phyloP scores from a whole-genome alignment of 768 basidiomycete species.

The Pleurotus tuber-regium region DNA sequence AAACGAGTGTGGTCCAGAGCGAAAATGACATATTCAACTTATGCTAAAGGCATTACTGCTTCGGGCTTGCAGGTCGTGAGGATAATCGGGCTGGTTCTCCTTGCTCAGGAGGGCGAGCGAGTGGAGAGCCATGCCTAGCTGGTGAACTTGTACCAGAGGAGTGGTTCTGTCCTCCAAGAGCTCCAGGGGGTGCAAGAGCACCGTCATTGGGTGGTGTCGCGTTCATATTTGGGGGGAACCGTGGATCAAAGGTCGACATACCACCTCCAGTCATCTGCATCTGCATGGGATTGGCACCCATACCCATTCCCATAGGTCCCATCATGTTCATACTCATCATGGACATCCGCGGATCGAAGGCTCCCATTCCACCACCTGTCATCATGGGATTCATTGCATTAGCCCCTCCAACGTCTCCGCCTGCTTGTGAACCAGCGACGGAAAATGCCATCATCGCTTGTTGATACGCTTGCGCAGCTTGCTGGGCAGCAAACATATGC shows the following conservation, averaged over 20 bases:
- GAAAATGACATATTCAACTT: slow-evolving; percentile 4
- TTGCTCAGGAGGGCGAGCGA: slow-evolving; percentile 30
- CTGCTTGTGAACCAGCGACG: slow-evolving; percentile 66
- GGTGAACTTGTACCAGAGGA: slow-evolving; percentile 52
- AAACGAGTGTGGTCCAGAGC: slow-evolving; percentile 9
- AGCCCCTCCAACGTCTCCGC: slow-evolving; percentile 51
- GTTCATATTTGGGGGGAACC: slow-evolving; percentile 43
- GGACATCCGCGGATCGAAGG: slow-evolving; percentile 76
- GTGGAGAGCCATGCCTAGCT: slow-evolving; percentile 52
- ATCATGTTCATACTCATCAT: slow-evolving; percentile 80
- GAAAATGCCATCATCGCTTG: slow-evolving; percentile 87
- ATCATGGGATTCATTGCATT: slow-evolving; percentile 50
- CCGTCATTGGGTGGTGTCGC: slow-evolving; percentile 25
- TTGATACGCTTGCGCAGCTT: slow-evolving; percentile 84
- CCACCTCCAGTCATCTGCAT: slow-evolving; percentile 62
- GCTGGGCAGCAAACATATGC: slow-evolving; percentile 84
- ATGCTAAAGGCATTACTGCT: slow-evolving; percentile 17
- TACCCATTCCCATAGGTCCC: slow-evolving; percentile 24
- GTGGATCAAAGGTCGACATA: slow-evolving; percentile 51
- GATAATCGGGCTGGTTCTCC: slow-evolving; percentile 19
- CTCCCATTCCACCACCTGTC: slow-evolving; percentile 35
- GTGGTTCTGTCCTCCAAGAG: slow-evolving; percentile 23
- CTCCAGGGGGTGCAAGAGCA: slow-evolving; percentile 36
- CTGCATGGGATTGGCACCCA: slow-evolving; percentile 27
- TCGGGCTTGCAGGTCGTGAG: slow-evolving; percentile 37